phyloP scores from a whole-genome alignment of 2,329 filamentous ascomycete genomes.

The Aspergillus arachidicola region DNA sequence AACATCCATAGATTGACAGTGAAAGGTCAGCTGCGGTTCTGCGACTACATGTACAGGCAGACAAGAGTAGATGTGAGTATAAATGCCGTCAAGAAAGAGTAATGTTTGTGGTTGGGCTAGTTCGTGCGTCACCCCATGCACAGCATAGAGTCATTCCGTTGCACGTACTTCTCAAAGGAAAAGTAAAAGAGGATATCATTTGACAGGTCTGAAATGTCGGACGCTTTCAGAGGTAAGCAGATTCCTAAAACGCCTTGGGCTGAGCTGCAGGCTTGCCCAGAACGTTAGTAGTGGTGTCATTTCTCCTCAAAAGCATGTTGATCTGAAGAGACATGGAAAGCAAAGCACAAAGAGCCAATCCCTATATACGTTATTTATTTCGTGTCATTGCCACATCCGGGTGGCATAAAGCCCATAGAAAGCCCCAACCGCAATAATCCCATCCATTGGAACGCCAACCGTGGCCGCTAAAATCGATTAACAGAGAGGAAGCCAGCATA shows the following conservation, averaged over 20 bases:
- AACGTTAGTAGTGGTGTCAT: not conserved
- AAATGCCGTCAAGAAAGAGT: not conserved
- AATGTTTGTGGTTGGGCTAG: not conserved
- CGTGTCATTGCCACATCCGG: conserved; percentile 18
- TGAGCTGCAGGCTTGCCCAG: not conserved
- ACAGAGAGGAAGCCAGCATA: conserved; percentile 13
- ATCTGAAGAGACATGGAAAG: conserved; percentile 1
- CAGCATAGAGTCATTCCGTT: not conserved
- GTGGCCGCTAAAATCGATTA: conserved; percentile 31
- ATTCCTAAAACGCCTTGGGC: not conserved
- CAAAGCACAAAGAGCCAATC: conserved; percentile 16
- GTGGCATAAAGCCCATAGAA: conserved; percentile 22
- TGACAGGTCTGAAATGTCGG: not conserved
- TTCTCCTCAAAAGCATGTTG: not conserved
- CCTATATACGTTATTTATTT: conserved; percentile 25
- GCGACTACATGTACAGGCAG: conserved; percentile 2
- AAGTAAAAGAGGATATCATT: conserved; percentile 19
- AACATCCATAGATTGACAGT: not conserved
- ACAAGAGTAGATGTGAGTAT: not conserved
- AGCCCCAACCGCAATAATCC: conserved; percentile 21
- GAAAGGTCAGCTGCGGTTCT: not conserved
- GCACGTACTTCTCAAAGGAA: not conserved
- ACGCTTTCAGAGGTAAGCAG: not conserved
- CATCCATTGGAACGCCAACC: conserved; percentile 29
- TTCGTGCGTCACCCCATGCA: not conserved